Evolutionary conservation across 2,329 filamentous ascomycete species (phyloP), one percentile per base, ranked within the genome.

Genomic region (Ophiocordyceps polyrhachis-furcata): DNA sequence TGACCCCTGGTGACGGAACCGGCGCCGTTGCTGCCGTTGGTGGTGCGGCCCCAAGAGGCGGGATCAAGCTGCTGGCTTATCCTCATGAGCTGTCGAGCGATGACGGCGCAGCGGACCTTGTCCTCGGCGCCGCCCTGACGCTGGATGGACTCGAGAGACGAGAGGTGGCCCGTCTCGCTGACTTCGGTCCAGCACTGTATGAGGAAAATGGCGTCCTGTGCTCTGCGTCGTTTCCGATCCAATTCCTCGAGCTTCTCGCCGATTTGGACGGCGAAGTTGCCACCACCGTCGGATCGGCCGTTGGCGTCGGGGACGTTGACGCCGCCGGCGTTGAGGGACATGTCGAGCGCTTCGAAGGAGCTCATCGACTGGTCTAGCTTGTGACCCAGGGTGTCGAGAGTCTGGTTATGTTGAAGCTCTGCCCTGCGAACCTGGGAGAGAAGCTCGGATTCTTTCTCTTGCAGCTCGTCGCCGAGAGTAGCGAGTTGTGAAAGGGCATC

Each of bases 131-230:
- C 82, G 1, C 85, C 86, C 51, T 87, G 82, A 50, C 84, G 75
- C 56, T 89, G 76, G 48, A 96, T 80, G 50, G 93, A 87, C 60
- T 96, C 86, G 42, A 98, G 64, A n/a, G 82, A 79, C 9, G 83
- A 81, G 46, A 96, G 71, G 53, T 91, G 79, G 4, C 91, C 91
- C 9, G 81, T 81, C 56, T 94, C 88, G 62, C 81, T 88, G 53
- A 98, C 86, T 56, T 96, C 89, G 38, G 86, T 78, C 89, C 91
- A 98, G 66, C 91, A 98, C 58, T 93, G 83, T 51, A 98, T 87
- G 47, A 98, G 64, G 59, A 96, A 96, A 58, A 84, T 89, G 48
- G 91, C 88, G 66, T 98, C 91, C 59, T 91, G 73, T 29, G 91
- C 91, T 48, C 89, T 73, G 57, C 86, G 81, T 53, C 88, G 72